Conservation (phyloP, 2,329 filamentous ascomycete species). For the Purpureocillium takamizusanense region DNA sequence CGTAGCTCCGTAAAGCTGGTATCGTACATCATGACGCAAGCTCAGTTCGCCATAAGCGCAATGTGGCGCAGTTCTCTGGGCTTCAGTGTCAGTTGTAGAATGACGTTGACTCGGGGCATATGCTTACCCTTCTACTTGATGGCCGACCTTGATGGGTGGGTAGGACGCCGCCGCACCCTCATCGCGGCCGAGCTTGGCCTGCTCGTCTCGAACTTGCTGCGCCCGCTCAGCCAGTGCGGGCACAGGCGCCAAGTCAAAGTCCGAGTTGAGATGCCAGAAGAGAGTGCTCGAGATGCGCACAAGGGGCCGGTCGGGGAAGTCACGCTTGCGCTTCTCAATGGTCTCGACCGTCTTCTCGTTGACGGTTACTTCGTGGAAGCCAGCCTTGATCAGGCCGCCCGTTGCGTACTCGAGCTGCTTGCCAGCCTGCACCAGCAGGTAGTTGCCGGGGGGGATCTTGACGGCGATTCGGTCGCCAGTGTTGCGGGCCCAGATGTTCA, state of each 20-base stretch:
- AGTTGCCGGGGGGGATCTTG: constrained; percentile 46
- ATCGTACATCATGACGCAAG: constrained; percentile 1
- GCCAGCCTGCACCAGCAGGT: constrained; percentile 52
- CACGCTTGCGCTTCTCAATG: constrained; percentile 30
- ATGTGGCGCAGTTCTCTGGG: constrained; percentile 43
- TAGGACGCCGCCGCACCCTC: constrained; percentile 43
- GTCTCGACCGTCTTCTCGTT: constrained; percentile 41
- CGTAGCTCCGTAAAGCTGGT: neutral
- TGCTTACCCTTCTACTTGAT: constrained; percentile 47
- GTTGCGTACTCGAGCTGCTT: constrained; percentile 56
- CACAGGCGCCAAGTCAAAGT: constrained; percentile 45
- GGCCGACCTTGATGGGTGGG: constrained; percentile 45
- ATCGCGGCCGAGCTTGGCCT: constrained; percentile 39
- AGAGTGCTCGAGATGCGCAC: constrained; percentile 51
- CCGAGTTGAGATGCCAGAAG: constrained; percentile 52
- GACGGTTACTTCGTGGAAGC: constrained; percentile 53
- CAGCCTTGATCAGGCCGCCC: constrained; percentile 51
- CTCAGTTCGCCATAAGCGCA: constrained; percentile 35
- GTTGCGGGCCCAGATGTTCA: constrained; percentile 57
- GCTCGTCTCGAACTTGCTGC: constrained; percentile 31
- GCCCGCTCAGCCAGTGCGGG: constrained; percentile 37
- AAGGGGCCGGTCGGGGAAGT: constrained; percentile 39
- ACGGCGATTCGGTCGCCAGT: constrained; percentile 50
- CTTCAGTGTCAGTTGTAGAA: neutral
- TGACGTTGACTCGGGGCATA: neutral